phyloP scores from a whole-genome alignment of 2,329 filamentous ascomycete species.

The Fusarium azukiicola region DNA sequence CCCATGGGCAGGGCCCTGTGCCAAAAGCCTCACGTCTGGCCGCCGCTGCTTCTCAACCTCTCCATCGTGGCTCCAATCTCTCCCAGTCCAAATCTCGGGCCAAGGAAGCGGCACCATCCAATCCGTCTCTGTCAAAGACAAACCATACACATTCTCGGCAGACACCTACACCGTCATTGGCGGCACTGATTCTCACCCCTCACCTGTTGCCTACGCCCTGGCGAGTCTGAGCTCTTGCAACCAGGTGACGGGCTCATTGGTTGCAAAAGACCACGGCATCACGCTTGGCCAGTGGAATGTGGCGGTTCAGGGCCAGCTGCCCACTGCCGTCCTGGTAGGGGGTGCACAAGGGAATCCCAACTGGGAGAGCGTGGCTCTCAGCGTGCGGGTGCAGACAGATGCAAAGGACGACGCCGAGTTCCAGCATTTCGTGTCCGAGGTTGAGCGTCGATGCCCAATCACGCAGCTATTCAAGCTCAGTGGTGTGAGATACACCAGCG shows the following conservation, averaged over 20 bases:
- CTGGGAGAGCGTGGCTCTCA: background rate
- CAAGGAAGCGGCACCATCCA: background rate
- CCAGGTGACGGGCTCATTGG: background rate
- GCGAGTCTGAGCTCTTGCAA: constrained; percentile 9
- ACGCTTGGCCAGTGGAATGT: background rate
- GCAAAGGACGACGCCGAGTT: background rate
- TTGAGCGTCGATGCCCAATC: background rate
- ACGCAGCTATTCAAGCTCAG: background rate
- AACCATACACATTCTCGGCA: background rate
- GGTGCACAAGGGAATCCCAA: background rate
- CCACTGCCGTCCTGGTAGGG: background rate
- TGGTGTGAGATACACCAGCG: background rate
- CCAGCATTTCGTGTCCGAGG: background rate
- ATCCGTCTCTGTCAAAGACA: constrained; percentile 6
- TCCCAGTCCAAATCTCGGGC: background rate
- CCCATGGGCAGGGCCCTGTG: background rate
- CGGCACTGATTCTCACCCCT: background rate
- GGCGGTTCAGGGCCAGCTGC: background rate
- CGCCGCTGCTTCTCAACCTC: background rate
- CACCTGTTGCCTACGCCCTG: background rate
- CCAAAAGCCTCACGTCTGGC: background rate
- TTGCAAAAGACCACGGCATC: constrained; percentile 10
- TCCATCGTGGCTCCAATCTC: background rate
- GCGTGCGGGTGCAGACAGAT: background rate
- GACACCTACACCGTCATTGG: constrained; percentile 8